Base-by-base conservation (phyloP, 352 stramenopile genomes). In the Phytophthora hibernalis region DNA sequence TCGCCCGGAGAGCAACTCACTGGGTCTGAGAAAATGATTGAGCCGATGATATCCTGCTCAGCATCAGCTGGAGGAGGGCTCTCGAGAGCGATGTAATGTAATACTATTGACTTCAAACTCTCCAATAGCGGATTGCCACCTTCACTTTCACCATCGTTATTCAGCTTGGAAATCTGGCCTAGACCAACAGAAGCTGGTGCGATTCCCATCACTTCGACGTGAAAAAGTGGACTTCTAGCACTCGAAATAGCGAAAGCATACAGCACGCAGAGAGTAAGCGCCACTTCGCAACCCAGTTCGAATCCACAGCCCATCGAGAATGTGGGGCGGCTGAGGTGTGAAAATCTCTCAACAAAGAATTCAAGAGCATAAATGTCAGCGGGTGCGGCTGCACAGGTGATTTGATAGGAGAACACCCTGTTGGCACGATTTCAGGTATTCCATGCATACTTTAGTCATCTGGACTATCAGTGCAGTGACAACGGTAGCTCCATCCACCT, bases 341-440 rank as follows among this genome's bases (percentile, higher is more conserved):
- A 26, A 95, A 47, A 68, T 93, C 80, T 10, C 60, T 71, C 40
- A 96, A 63, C 54, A 96, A 69, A 15, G 89, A 95, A 56, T 96
- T 93, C 54, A 97, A 72, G 10, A 97, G 68, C 76, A 97, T 93
- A 58, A 97, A 97, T 5, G 83, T 92, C 38, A 97, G 69, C 11
- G 89, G 90, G 45, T 97, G 89, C 2, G 85, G 87, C 45, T 93
- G 83, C 45, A 97, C 74, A 28, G 80, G 66, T 48, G 72, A 88
- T 49, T 69, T 81, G 62, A 76, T 90, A 2, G 83, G 9, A 96
- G 69, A 35, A 92, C 63, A 20, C 83, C 82, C 20, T 83, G 82
- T 21, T 77, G 75, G 54, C 85, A 92, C 22, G 83, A 89, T 54
- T 87, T 79, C 10, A 96, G 55, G 61, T 93, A 96, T 35, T 90